Percentiles rank a stretch among this genome's conserved stretches.
Conservation (phyloP, 108 stramenopile species). For the Aurantiochytrium sp. region DNA sequence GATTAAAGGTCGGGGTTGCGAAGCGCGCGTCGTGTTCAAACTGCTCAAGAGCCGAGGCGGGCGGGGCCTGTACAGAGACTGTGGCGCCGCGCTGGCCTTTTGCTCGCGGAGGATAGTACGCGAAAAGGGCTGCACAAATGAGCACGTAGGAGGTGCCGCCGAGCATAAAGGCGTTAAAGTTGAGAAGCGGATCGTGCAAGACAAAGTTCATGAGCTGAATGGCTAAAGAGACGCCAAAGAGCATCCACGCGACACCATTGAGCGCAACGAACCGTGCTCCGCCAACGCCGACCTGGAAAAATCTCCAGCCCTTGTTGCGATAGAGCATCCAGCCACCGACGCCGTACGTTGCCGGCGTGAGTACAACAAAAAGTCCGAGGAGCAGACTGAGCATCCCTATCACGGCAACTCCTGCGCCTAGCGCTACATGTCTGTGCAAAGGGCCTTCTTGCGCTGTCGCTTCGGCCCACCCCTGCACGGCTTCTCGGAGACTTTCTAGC, state of each 20-base stretch:
- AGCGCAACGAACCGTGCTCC: neutral
- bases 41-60: neutral
- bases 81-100: neutral
- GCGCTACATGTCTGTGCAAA: neutral
- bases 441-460: neutral
- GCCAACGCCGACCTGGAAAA: neutral
- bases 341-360: neutral
- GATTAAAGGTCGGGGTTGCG: neutral
- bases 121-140: neutral
- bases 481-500: neutral
- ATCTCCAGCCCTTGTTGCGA: neutral
- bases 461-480: neutral
- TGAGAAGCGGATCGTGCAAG: neutral
- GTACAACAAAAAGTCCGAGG: neutral
- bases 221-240: neutral
- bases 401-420: neutral
- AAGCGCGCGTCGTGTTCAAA: neutral
- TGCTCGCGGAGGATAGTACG: neutral
- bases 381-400: neutral
- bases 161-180: constrained; percentile 2
- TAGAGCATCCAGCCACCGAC: constrained; percentile 11
- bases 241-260: constrained; percentile 6
- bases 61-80: neutral
- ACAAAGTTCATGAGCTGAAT: neutral
- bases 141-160: neutral